These are phyloP conservation scores for Epichloe gansuensis DNA, from an alignment of 2,329 filamentous ascomycete species.

Conservation along the genomic window DNA sequence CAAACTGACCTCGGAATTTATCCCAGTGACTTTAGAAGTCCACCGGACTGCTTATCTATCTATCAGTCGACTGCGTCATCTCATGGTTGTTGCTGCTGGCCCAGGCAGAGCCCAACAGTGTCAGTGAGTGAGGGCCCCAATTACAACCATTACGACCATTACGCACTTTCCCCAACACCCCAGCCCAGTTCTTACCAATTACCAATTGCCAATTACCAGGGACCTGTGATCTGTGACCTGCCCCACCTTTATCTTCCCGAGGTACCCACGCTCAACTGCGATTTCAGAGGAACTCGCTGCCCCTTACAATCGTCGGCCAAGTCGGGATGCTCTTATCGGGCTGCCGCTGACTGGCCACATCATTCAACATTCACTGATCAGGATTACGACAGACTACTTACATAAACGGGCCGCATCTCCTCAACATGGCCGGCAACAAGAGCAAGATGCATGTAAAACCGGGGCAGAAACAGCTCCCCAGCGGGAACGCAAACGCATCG, in stretches of 20 bases:
- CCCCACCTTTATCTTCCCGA: neutral
- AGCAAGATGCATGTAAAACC: neutral
- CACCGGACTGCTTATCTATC: too few species aligned
- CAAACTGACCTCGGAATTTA: too few species aligned
- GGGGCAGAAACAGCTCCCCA: neutral
- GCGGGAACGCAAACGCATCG: neutral
- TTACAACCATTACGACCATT: neutral
- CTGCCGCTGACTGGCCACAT: neutral
- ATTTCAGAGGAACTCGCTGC: neutral
- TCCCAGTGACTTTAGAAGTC: too few species aligned
- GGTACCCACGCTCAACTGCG: neutral
- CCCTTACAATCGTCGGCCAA: too few species aligned
- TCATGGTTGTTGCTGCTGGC: neutral
- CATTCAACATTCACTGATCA: neutral
- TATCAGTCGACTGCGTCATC: neutral
- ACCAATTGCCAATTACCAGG: too few species aligned
- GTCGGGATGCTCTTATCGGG: neutral
- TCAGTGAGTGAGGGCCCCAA: neutral
- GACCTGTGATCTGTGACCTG: neutral
- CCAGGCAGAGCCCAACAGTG: neutral
- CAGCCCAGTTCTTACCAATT: neutral
- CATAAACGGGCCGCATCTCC: neutral
- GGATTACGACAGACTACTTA: neutral
- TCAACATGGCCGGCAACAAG: conserved; percentile 2
- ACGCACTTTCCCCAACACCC: neutral